Conservation (phyloP, 2,329 filamentous ascomycete species). For the Hypoxylon sp. region DNA sequence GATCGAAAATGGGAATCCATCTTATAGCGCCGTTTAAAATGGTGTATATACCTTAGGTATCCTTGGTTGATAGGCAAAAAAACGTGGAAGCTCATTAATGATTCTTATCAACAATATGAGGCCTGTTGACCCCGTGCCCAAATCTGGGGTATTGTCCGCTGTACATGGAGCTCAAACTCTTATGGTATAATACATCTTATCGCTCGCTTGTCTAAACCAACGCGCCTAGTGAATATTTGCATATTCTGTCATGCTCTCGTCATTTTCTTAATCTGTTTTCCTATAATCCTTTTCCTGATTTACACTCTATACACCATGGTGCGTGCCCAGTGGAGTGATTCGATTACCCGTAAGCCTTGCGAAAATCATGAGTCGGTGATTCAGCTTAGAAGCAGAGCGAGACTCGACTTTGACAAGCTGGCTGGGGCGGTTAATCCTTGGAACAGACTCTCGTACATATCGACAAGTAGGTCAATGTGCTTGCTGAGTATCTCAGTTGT, state of each 20-base stretch:
- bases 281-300: not conserved
- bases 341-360: not conserved
- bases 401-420: not conserved
- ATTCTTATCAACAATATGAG: not conserved
- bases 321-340: not conserved
- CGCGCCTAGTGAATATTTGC: constrained; percentile 7
- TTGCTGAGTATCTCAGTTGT: not conserved
- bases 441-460: not conserved
- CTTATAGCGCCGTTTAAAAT: too few relatives aligned
- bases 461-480: not conserved
- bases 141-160: constrained; percentile 5
- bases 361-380: not conserved
- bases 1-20: too few relatives aligned
- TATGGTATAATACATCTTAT: constrained; percentile 25
- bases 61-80: not conserved
- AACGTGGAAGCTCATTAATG: not conserved
- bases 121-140: not conserved
- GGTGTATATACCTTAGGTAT: not conserved
- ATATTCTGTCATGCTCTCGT: constrained; percentile 16
- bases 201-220: constrained; percentile 3
- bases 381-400: not conserved
- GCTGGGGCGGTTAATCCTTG: not conserved
- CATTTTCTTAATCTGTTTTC: constrained; percentile 6
- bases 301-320: constrained; percentile 19
- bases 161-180: constrained; percentile 5